These are phyloP conservation scores for Calycina herbarum DNA, from an alignment of 2,329 filamentous ascomycete species.

Conservation along the genomic window DNA sequence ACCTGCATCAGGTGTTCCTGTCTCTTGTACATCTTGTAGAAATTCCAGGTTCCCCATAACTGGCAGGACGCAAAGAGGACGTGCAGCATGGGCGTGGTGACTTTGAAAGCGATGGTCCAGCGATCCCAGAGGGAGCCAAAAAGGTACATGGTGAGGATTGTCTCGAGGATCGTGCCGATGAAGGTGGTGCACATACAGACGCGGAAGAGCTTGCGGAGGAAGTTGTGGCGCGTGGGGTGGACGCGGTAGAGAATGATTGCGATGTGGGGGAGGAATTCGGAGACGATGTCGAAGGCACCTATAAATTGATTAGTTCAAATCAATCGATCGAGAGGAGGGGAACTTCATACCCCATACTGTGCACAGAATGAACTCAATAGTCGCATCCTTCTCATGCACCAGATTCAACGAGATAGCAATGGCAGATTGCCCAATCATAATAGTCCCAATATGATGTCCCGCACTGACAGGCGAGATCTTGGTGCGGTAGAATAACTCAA, in stretches of 20 bases:
- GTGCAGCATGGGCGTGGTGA: conserved; percentile 46
- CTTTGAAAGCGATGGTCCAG: conserved; percentile 46
- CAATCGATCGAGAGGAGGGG: no score
- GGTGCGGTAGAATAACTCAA: conserved; percentile 45
- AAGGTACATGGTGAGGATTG: conserved; percentile 45
- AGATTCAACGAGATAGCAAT: conserved; percentile 41
- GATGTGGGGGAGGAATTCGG: conserved; percentile 47
- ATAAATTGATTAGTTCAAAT: no score
- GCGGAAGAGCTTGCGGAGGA: conserved; percentile 43
- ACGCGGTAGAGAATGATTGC: conserved; percentile 48
- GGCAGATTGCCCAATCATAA: conserved; percentile 43
- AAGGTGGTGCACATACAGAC: conserved; percentile 41
- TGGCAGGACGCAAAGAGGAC: conserved; percentile 44
- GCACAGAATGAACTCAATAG: conserved; percentile 36
- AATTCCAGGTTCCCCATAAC: conserved; percentile 44
- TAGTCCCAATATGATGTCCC: conserved; percentile 41
- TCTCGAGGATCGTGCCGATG: conserved; percentile 43
- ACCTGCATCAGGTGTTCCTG: conserved; percentile 25
- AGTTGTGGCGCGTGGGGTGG: conserved; percentile 40
- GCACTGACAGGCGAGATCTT: conserved; percentile 44
- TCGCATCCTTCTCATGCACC: conserved; percentile 31
- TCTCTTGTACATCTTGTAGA: conserved; percentile 42
- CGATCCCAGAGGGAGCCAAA: conserved; percentile 44
- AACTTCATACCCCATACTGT: conserved; percentile 34
- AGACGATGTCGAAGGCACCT: conserved; percentile 49